A percentile compares a stretch with the other conserved stretches of the same genome.
Conservation (phyloP, 305 asterid species). For the Fraxinus ornus region DNA sequence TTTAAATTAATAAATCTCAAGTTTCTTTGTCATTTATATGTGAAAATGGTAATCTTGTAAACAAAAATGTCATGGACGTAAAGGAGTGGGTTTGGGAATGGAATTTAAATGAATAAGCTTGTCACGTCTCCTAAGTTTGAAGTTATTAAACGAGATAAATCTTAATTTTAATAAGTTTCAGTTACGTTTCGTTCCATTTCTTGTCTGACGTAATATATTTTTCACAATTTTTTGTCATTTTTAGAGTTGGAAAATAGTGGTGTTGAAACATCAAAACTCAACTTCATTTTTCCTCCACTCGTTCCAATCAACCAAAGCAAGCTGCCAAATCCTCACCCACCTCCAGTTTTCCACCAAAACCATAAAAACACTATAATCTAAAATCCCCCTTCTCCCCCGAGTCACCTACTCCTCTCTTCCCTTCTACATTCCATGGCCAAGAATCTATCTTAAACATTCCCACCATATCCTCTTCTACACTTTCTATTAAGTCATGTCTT, state of each 20-base stretch:
- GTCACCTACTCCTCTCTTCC: conserved; percentile 23
- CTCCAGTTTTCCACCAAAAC: conserved; percentile 29
- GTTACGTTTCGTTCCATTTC: neutral
- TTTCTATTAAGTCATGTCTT: conserved; percentile 37
- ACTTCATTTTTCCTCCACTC: conserved; percentile 51
- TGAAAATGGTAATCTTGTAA: neutral
- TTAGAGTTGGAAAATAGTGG: conserved; percentile 2
- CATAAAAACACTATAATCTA: conserved; percentile 5
- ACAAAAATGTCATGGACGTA: neutral
- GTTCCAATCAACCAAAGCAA: conserved; percentile 33
- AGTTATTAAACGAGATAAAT: neutral
- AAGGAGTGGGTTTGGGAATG: neutral
- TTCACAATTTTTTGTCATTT: neutral
- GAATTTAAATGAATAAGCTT: neutral
- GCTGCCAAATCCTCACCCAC: conserved; percentile 37
- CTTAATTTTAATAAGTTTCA: neutral
- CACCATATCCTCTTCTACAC: conserved; percentile 25
- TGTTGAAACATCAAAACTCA: conserved; percentile 19
- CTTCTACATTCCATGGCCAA: conserved; percentile 48
- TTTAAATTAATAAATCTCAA: neutral
- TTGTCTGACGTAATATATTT: neutral
- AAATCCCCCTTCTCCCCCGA: conserved; percentile 22
- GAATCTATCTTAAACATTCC: conserved; percentile 39
- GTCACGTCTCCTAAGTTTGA: neutral
- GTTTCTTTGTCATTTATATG: neutral